Evolutionary conservation across 148 eudicot genomes (phyloP).

Genomic region (Nepenthes gracilis): DNA sequence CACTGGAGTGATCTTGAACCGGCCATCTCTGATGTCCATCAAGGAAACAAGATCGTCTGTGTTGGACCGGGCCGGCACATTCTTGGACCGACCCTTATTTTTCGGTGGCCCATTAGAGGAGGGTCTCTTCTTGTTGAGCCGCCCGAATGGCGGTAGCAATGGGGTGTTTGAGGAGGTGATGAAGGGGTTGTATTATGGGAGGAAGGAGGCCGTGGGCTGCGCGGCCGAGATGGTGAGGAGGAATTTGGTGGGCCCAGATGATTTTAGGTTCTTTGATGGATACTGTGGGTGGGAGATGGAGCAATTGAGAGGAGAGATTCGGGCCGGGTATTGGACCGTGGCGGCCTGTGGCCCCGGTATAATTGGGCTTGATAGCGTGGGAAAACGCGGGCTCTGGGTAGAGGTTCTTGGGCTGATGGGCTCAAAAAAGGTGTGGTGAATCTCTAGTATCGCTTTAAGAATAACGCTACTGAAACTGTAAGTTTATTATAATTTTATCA

Average conservation of each 20-base stretch:
- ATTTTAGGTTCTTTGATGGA: conserved; percentile 81
- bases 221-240: conserved; percentile 92
- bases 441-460: too few relatives aligned
- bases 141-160: conserved; percentile 24
- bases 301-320: conserved; percentile 68
- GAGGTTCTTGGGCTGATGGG: conserved; percentile 73
- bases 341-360: conserved; percentile 79
- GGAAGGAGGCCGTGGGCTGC: conserved; percentile 67
- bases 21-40: conserved; percentile 89
- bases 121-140: conserved; percentile 51
- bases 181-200: conserved; percentile 71
- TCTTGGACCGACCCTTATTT: conserved; percentile 51
- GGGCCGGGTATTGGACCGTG: conserved; percentile 74
- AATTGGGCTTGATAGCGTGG: conserved; percentile 41
- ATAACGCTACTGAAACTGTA: too few relatives aligned
- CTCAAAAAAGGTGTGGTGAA: conserved; percentile 55
- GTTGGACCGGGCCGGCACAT: conserved; percentile 42
- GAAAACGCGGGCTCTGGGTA: conserved; percentile 68
- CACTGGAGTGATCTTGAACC: conserved; percentile 70
- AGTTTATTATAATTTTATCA: too few relatives aligned
- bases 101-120: conserved; percentile 82
- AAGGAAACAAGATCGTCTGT: conserved; percentile 63
- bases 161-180: conserved; percentile 83
- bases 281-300: conserved; percentile 89
- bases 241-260: conserved; percentile 40